Evolutionary conservation across 176 grass and related monocot genomes (phyloP).

Genomic region (Coix lacrymajobi): DNA sequence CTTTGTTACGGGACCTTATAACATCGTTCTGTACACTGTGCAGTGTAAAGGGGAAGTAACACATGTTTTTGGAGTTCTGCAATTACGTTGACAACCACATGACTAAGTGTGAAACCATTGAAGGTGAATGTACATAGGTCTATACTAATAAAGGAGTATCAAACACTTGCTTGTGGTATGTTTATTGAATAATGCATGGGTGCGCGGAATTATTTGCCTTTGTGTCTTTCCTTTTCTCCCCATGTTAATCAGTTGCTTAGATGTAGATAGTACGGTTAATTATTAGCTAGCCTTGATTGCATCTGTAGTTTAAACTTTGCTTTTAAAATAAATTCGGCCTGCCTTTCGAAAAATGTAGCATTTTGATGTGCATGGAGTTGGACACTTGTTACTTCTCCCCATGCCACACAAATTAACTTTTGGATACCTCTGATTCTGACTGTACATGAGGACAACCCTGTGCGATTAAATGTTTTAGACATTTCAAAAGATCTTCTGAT

Average conservation of each 20-base stretch:
- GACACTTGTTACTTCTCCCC: neutral
- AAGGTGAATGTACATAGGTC: neutral
- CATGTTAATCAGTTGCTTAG: neutral
- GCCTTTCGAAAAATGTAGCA: neutral
- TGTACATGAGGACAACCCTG: neutral
- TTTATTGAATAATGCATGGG: neutral
- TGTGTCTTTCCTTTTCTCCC: conserved; percentile 9
- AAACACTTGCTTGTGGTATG: neutral
- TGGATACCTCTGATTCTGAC: neutral
- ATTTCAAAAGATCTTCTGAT: neutral
- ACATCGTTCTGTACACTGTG: neutral
- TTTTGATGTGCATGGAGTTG: neutral
- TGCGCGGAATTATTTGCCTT: neutral
- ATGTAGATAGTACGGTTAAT: neutral
- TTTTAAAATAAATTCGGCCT: neutral
- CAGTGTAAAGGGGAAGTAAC: neutral
- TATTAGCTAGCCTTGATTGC: neutral
- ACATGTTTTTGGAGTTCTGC: neutral
- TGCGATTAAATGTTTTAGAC: neutral
- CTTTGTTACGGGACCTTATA: neutral
- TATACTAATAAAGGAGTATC: neutral
- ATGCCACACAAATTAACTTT: neutral
- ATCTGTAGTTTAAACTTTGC: neutral
- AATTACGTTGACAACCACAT: neutral
- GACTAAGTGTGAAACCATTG: neutral